These are phyloP conservation scores for Candida maris DNA, from an alignment of 805 yeast species.

Conservation along the genomic window DNA sequence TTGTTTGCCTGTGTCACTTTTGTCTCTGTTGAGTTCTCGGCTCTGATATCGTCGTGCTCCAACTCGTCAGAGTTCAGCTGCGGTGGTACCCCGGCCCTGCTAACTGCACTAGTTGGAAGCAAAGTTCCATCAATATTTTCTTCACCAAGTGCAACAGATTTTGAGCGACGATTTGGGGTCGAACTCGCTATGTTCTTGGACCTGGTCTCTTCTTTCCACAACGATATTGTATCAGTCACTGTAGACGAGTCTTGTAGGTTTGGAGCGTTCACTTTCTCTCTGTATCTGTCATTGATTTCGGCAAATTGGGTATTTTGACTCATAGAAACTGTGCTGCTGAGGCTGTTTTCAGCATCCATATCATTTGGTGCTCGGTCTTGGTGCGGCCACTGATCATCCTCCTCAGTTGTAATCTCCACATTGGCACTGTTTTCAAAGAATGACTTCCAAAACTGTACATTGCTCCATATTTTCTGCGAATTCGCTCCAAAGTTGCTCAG, in stretches of 20 bases:
- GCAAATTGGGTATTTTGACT: constrained; percentile 8
- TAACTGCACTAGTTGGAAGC: constrained; percentile 9
- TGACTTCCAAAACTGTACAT: constrained; percentile 70
- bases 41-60: constrained; percentile 5
- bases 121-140: constrained; percentile 7
- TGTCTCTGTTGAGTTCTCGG: neutral
- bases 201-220: constrained; percentile 19
- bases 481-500: constrained; percentile 56
- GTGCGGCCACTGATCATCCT: constrained; percentile 7
- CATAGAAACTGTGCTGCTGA: constrained; percentile 12
- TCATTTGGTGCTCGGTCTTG: neutral
- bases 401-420: constrained; percentile 27
- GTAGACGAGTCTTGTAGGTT: constrained; percentile 13
- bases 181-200: constrained; percentile 16
- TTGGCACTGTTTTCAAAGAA: constrained; percentile 56
- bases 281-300: constrained; percentile 18
- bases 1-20: constrained; percentile 3
- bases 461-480: constrained; percentile 60
- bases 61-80: constrained; percentile 16
- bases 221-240: constrained; percentile 16
- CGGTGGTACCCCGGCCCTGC: constrained; percentile 8
- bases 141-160: constrained; percentile 1
- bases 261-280: constrained; percentile 8
- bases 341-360: constrained; percentile 1
- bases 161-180: constrained; percentile 20